These are phyloP conservation scores for Poterioochromonas sp. DNA, from an alignment of 352 stramenopile species.

Conservation along the genomic window DNA sequence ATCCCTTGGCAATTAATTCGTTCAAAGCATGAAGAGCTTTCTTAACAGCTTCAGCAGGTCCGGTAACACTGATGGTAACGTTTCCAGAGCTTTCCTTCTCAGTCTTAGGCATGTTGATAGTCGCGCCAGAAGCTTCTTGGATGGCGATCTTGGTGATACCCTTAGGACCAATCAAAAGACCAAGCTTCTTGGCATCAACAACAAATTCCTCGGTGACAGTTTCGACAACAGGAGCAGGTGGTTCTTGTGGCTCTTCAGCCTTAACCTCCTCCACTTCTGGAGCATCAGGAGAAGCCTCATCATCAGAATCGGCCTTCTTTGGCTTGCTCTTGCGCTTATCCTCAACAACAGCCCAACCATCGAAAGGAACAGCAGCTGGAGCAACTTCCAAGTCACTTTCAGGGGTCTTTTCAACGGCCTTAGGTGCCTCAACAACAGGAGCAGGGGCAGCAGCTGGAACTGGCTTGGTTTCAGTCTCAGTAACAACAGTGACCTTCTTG, in stretches of 20 bases:
- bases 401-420: neutral
- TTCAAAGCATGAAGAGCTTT: neutral
- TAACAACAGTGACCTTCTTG: neutral
- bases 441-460: neutral
- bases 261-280: neutral
- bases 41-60: neutral
- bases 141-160: slow-evolving; percentile 3
- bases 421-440: neutral
- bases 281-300: neutral
- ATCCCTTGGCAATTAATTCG: slow-evolving; percentile 9
- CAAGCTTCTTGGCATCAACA: slow-evolving; percentile 17
- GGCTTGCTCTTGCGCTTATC: neutral
- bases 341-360: slow-evolving; percentile 31
- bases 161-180: slow-evolving; percentile 13
- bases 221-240: slow-evolving; percentile 4
- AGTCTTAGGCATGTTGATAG: neutral
- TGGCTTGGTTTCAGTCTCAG: neutral
- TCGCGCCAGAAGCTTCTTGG: slow-evolving; percentile 2
- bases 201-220: neutral
- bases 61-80: neutral
- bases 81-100: neutral
- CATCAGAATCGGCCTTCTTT: slow-evolving; percentile 1
- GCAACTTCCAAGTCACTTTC: no score
- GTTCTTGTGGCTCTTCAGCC: neutral
- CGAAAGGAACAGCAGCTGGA: neutral